These are phyloP conservation scores for Fusarium continuum DNA, from an alignment of 2,329 filamentous ascomycete species.

Conservation along the genomic window DNA sequence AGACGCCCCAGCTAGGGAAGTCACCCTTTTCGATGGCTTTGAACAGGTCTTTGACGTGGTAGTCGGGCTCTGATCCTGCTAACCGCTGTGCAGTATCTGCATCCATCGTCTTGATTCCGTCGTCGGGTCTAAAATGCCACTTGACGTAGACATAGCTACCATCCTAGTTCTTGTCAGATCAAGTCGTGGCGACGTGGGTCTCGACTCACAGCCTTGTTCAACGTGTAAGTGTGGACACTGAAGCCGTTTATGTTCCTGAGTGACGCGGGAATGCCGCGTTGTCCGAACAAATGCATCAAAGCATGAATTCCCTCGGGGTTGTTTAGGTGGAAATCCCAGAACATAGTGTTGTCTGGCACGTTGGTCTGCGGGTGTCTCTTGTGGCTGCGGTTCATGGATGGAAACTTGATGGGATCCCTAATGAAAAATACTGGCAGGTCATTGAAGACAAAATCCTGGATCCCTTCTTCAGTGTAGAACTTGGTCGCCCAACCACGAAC, in stretches of 20 bases:
- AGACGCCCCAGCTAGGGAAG: slow-evolving; percentile 70
- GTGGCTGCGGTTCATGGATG: slow-evolving; percentile 56
- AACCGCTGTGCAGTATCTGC: slow-evolving; percentile 49
- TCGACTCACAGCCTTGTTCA: slow-evolving; percentile 44
- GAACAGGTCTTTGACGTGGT: slow-evolving; percentile 50
- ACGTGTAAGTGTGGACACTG: slow-evolving; percentile 59
- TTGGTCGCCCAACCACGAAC: slow-evolving; percentile 67
- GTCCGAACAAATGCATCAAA: slow-evolving; percentile 61
- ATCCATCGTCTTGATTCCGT: slow-evolving; percentile 56
- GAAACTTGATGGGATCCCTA: slow-evolving; percentile 59
- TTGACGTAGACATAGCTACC: slow-evolving; percentile 61
- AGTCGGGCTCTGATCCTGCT: slow-evolving; percentile 61
- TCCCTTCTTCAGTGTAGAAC: slow-evolving; percentile 43
- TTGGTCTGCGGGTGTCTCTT: slow-evolving; percentile 56
- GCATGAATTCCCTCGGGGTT: slow-evolving; percentile 56
- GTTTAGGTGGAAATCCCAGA: slow-evolving; percentile 44
- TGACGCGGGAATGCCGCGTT: slow-evolving; percentile 59
- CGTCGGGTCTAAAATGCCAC: slow-evolving; percentile 59
- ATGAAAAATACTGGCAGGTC: slow-evolving; percentile 60
- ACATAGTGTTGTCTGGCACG: slow-evolving; percentile 55
- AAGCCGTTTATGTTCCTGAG: slow-evolving; percentile 57
- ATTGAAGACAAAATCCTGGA: slow-evolving; percentile 50
- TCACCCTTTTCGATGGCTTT: slow-evolving; percentile 67
- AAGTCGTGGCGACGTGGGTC: accelerated
- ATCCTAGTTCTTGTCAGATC: slow-evolving; percentile 36